Conservation (phyloP, 2,329 filamentous ascomycete species). For the Alternaria atra region DNA sequence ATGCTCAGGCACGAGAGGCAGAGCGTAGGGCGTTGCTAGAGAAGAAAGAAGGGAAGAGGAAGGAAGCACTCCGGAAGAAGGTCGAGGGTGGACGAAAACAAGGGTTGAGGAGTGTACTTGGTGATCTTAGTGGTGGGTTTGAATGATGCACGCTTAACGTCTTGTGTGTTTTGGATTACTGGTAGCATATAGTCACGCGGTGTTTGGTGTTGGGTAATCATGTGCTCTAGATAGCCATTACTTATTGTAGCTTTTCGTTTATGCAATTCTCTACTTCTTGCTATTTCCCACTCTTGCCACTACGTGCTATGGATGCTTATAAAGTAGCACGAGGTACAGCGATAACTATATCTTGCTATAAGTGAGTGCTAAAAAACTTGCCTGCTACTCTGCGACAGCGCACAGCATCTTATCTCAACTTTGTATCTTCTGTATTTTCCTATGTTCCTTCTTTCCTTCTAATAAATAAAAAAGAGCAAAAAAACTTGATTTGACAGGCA, state of each 20-base stretch:
- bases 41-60: conserved; percentile 61
- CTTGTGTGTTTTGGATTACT: not conserved
- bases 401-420: no score
- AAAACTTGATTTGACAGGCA: not conserved
- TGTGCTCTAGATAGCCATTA: not conserved
- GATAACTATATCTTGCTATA: no score
- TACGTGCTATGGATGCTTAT: not conserved
- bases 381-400: no score
- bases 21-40: conserved; percentile 63
- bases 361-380: no score
- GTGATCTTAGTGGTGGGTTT: conserved; percentile 46
- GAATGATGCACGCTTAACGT: conserved; percentile 32
- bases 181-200: not conserved
- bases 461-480: not conserved
- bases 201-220: not conserved
- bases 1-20: conserved; percentile 67
- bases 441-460: no score
- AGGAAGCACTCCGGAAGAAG: conserved; percentile 58
- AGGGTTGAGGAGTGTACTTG: conserved; percentile 46
- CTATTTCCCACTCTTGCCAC: not conserved
- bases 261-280: not conserved
- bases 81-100: conserved; percentile 40
- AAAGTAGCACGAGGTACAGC: no score
- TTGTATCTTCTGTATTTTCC: no score
- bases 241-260: not conserved